Evolutionary conservation across 1,284 basidiomycete genomes (phyloP), one percentile per base, ranked within the genome.

Genomic region (Puccinia hordei): DNA sequence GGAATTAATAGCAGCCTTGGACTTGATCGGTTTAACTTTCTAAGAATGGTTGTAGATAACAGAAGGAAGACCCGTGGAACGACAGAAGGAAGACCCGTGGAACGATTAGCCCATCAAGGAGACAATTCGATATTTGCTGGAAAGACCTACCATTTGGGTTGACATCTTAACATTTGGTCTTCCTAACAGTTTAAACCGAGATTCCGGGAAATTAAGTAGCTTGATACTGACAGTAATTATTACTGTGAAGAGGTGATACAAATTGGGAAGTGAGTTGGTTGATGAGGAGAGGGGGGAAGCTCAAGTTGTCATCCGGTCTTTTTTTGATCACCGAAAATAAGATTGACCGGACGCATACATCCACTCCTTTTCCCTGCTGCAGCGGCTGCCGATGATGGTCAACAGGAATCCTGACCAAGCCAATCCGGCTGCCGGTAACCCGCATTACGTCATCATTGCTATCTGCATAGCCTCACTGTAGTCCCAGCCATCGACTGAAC

Each of bases 121-220:
- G 8, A 41, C 61, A 33, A 41, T 4, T 2, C 2, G 2, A 27
- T n/a, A 15, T 66, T 41, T n/a, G 19, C 27, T 59, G 57, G 10
- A 8, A 12, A 44, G 63, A 44, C 63, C 63, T 33, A 66, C 63
- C 63, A 66, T 66, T 30, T 66, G 63, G 41, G 63, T 66, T 1
- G 63, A 44, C 63, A 66, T 66, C 22, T 41, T 66, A 38, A 41
- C 41, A 44, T 5, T 27, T 59, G 57, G 30, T 30, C 15, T 59
- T 5, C 6, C 27, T 17, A 33, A 6, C n/a, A n/a, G n/a, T n/a
- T 59, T 30, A 1, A 59, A 59, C 4, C 24, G 63, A n/a, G 35
- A 4, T 66, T n/a, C 24, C 19, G 38, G 63, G 63, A 27, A 35
- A 66, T 59, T 2, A 9, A 59, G 30, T 2, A 15, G 10, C 12